Conservation (phyloP, 2,329 filamentous ascomycete genomes). For the Diatrype stigma region DNA sequence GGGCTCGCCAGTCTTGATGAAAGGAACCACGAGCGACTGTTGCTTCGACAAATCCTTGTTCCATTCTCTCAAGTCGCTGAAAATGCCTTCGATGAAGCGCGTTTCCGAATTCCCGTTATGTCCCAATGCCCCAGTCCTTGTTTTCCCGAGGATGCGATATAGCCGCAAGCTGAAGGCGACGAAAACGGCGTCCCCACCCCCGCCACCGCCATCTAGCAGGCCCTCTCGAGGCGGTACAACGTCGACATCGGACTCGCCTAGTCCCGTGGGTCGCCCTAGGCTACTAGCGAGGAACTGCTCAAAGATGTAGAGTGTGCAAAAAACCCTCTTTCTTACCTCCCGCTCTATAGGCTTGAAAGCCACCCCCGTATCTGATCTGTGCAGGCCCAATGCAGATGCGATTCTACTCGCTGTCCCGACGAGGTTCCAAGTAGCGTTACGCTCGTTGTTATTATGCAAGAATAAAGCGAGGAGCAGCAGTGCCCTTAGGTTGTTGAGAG, state of each 20-base stretch:
- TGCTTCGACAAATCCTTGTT: conserved; percentile 16
- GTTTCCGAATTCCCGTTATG: conserved; percentile 7
- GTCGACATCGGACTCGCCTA: conserved; percentile 33
- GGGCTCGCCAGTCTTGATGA: conserved; percentile 10
- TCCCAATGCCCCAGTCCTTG: conserved; percentile 11
- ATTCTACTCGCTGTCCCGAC: conserved; percentile 29
- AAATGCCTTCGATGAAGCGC: conserved; percentile 11
- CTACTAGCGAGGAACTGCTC: conserved; percentile 34
- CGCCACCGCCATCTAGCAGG: conserved; percentile 23
- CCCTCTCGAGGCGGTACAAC: conserved; percentile 25
- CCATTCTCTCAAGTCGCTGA: conserved; percentile 21
- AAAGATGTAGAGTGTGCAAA: conserved; percentile 33
- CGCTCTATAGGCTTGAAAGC: conserved; percentile 30
- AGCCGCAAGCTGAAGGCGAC: conserved; percentile 28
- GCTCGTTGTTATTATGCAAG: conserved; percentile 34
- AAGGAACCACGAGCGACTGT: conserved; percentile 17
- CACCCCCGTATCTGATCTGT: conserved; percentile 25
- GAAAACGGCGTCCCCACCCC: conserved; percentile 23
- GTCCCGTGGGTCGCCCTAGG: conserved; percentile 30
- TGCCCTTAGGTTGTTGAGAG: conserved; percentile 28
- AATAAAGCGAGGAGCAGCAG: conserved; percentile 30
- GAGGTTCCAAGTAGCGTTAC: conserved; percentile 34
- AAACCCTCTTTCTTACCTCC: conserved; percentile 31
- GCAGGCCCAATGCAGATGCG: conserved; percentile 28
- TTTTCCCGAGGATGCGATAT: conserved; percentile 23